These are phyloP conservation scores for Leucaena leucocephala DNA, from an alignment of 306 rosid genomes.

Conservation along the genomic window DNA sequence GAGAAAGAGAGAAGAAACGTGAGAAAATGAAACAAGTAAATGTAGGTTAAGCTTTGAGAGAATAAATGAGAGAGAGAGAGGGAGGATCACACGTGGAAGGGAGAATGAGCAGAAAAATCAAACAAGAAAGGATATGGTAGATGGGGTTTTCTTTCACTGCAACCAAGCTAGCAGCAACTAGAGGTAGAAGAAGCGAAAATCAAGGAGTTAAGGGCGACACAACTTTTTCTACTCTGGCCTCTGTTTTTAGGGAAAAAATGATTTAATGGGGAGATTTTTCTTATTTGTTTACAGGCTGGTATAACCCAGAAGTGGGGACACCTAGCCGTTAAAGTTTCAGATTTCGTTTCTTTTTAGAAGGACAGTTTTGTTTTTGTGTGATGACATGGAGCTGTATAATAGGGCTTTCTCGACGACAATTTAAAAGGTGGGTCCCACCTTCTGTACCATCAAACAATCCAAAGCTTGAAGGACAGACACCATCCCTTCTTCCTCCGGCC, in stretches of 20 bases:
- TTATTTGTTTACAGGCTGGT: conserved; percentile 15
- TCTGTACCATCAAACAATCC: conserved; percentile 4
- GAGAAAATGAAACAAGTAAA: conserved; percentile 35
- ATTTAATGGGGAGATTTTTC: not conserved
- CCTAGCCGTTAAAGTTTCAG: conserved; percentile 56
- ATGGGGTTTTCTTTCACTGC: conserved; percentile 13
- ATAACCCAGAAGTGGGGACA: conserved; percentile 21
- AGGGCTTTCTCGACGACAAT: not conserved
- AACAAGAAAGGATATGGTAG: conserved; percentile 44
- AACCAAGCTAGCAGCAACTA: conserved; percentile 9
- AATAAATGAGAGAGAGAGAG: conserved; percentile 37
- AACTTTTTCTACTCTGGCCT: not conserved
- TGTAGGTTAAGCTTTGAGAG: conserved; percentile 55
- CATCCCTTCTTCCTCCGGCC: conserved; percentile 9
- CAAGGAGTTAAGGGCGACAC: conserved; percentile 1
- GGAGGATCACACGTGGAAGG: conserved; percentile 74
- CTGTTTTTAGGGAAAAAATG: not conserved
- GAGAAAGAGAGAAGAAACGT: conserved; percentile 35
- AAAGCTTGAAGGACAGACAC: not conserved
- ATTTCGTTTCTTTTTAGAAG: conserved; percentile 25
- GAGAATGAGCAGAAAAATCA: conserved; percentile 49
- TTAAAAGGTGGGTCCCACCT: not conserved
- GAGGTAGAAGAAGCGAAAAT: conserved; percentile 30
- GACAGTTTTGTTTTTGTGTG: conserved; percentile 36
- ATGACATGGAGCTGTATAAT: conserved; percentile 20